A percentile compares a stretch with the other conserved stretches of the same genome.
phyloP scores from a whole-genome alignment of 2,329 filamentous ascomycete genomes.

The Ophiocordyceps unilateralis region DNA sequence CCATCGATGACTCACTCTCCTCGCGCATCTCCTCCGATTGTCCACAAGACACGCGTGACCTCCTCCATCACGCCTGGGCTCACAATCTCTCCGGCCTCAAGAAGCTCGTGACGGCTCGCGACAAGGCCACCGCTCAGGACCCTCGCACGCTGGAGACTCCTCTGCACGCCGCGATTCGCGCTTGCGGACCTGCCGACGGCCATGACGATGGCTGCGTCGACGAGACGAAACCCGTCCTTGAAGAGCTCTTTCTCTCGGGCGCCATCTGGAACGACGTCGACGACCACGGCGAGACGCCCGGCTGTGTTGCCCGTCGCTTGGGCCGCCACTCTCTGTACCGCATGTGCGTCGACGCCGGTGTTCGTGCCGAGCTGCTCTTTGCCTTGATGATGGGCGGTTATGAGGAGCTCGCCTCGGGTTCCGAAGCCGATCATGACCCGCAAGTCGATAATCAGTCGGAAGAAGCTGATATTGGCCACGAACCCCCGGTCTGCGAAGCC shows the following conservation, averaged over 20 bases:
- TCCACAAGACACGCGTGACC: conserved; percentile 29
- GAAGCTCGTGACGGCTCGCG: conserved; percentile 47
- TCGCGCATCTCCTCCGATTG: conserved; percentile 35
- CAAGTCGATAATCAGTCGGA: conserved; percentile 5
- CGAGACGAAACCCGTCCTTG: conserved; percentile 49
- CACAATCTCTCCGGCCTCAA: conserved; percentile 50
- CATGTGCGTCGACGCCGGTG: conserved; percentile 73
- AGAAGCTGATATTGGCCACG: not conserved
- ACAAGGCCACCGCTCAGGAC: conserved; percentile 61
- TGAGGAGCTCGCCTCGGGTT: conserved; percentile 47
- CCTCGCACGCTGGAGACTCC: conserved; percentile 72
- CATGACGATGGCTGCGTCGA: conserved; percentile 29
- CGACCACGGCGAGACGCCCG: conserved; percentile 71
- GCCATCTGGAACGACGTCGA: conserved; percentile 98
- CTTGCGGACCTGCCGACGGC: conserved; percentile 34
- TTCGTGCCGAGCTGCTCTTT: conserved; percentile 76
- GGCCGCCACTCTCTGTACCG: conserved; percentile 58
- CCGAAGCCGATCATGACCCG: conserved; percentile 29
- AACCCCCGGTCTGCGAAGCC: too few relatives aligned
- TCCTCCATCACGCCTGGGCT: conserved; percentile 37
- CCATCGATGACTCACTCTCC: conserved; percentile 31
- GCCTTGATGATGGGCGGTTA: conserved; percentile 69
- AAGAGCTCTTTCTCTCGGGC: conserved; percentile 66
- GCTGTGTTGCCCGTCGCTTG: conserved; percentile 61
- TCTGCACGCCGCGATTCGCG: conserved; percentile 77